A percentile compares a stretch with the other conserved stretches of the same genome.
Evolutionary conservation across 768 basidiomycete species (phyloP).

Genomic region (Collybiopsis confluens): DNA sequence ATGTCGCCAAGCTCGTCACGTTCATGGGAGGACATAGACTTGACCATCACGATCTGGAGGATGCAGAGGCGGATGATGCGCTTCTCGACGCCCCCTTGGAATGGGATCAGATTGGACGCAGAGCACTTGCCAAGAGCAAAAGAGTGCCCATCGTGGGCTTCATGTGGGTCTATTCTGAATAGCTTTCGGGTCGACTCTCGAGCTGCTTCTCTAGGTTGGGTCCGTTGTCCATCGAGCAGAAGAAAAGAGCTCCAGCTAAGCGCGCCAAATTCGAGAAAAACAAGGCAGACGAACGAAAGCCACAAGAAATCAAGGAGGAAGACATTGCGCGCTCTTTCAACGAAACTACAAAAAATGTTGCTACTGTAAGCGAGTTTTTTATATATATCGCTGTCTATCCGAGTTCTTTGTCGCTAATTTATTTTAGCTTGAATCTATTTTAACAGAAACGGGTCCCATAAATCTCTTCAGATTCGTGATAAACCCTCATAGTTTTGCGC

Average conservation of each 20-base stretch:
- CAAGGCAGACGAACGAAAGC: constrained; percentile 61
- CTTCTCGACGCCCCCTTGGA: constrained; percentile 44
- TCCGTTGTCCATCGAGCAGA: constrained; percentile 82
- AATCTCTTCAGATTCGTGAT: constrained; percentile 87
- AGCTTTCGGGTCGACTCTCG: background rate
- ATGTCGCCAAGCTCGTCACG: constrained; percentile 66
- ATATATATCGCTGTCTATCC: background rate
- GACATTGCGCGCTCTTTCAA: constrained; percentile 83
- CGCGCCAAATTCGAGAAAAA: constrained; percentile 70
- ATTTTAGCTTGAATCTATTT: constrained; percentile 55
- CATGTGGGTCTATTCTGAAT: constrained; percentile 53
- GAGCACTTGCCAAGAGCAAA: constrained; percentile 75
- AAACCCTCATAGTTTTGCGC: constrained; percentile 87
- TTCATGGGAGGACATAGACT: constrained; percentile 72
- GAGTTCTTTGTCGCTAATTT: background rate
- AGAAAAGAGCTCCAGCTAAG: constrained; percentile 58
- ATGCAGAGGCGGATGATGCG: constrained; percentile 36
- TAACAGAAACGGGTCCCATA: constrained; percentile 44
- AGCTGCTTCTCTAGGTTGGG: constrained; percentile 67
- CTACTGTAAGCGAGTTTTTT: constrained; percentile 43
- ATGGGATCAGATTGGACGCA: constrained; percentile 86
- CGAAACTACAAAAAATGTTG: constrained; percentile 86
- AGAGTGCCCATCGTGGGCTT: constrained; percentile 81
- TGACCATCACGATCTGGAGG: constrained; percentile 46
- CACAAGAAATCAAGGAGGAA: constrained; percentile 78